phyloP scores from a whole-genome alignment of 352 stramenopile species.

The Globisporangium perplexum region DNA sequence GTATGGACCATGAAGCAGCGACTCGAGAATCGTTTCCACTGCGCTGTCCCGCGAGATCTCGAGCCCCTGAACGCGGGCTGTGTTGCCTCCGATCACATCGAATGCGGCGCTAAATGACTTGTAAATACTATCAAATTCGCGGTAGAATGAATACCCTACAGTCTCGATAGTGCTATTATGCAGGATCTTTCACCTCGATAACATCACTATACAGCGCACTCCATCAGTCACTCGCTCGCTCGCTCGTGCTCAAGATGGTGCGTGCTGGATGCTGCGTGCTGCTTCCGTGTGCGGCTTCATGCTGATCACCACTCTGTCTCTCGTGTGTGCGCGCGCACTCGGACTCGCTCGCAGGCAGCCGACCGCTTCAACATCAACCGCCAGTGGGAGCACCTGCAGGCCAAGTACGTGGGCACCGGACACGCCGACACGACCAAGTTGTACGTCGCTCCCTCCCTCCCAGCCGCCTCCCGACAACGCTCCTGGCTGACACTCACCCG shows the following conservation, averaged over 20 bases:
- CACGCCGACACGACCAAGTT: constrained; percentile 97
- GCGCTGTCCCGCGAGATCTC: too few species aligned
- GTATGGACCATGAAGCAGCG: too few species aligned
- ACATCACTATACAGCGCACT: neutral
- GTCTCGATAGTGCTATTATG: neutral
- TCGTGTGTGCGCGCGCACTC: neutral
- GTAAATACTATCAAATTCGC: neutral
- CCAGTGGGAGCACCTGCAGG: constrained; percentile 92
- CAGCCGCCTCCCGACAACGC: too few species aligned
- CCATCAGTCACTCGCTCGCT: neutral
- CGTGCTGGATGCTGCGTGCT: neutral
- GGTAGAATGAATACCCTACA: neutral
- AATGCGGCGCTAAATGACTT: neutral
- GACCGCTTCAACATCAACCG: constrained; percentile 91
- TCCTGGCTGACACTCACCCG: too few species aligned
- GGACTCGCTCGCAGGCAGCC: constrained; percentile 40
- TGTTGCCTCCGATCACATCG: too few species aligned
- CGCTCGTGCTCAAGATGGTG: neutral
- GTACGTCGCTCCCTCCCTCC: constrained; percentile 40
- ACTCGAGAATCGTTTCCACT: too few species aligned
- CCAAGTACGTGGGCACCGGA: constrained; percentile 94
- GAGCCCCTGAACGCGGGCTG: too few species aligned
- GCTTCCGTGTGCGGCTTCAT: neutral
- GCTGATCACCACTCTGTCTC: neutral
- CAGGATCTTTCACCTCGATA: neutral